Evolutionary conservation across 2,329 filamentous ascomycete genomes (phyloP).

Genomic region (Hyphodiscus sp.): DNA sequence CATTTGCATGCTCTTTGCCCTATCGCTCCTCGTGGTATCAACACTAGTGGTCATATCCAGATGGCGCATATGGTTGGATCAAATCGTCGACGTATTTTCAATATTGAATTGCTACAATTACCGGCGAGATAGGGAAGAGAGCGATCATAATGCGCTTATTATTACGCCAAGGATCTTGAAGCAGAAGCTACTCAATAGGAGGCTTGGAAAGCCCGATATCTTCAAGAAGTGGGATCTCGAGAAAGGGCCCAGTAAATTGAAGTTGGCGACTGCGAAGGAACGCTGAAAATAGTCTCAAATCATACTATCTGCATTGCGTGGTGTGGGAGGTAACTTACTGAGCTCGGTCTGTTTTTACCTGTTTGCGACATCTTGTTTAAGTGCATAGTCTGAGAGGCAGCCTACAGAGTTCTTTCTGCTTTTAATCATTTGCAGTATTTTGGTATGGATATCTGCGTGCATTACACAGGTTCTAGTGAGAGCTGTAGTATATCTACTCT

Average conservation of each 20-base stretch:
- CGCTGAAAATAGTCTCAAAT: too few species aligned
- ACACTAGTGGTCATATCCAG: conserved; percentile 1
- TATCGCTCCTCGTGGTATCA: conserved; percentile 2
- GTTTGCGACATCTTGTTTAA: too few species aligned
- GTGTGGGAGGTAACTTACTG: too few species aligned
- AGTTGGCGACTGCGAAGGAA: too few species aligned
- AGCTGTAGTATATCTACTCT: too few species aligned
- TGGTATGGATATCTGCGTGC: too few species aligned
- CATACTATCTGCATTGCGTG: too few species aligned
- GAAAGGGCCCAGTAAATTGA: background rate
- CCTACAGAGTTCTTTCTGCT: too few species aligned
- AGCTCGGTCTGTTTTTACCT: too few species aligned
- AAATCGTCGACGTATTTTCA: background rate
- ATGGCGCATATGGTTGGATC: background rate
- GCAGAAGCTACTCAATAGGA: background rate
- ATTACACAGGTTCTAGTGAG: too few species aligned
- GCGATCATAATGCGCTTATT: background rate
- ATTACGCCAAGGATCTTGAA: background rate
- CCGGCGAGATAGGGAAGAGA: background rate
- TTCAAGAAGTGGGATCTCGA: background rate
- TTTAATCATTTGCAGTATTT: too few species aligned
- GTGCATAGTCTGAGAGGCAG: too few species aligned
- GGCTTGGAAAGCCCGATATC: background rate
- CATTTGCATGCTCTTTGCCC: background rate
- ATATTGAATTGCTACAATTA: background rate